phyloP scores from a whole-genome alignment of 352 stramenopile species.

The Thraustotheca clavata region DNA sequence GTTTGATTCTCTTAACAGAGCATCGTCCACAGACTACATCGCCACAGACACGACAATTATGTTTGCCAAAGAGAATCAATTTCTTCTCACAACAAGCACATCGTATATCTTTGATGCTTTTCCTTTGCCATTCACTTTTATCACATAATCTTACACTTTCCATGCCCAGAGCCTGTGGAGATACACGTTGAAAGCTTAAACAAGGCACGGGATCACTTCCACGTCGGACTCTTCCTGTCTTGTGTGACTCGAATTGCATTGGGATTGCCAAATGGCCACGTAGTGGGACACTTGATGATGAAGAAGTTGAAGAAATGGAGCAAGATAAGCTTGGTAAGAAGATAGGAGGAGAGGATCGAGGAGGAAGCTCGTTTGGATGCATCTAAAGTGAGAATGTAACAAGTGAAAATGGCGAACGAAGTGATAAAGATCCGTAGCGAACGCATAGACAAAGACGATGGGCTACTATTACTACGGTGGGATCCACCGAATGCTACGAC shows the following conservation, averaged over 20 bases:
- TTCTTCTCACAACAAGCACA: conserved; percentile 57
- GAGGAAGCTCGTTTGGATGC: too few relatives aligned
- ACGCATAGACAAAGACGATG: neutral
- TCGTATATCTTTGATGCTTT: conserved; percentile 44
- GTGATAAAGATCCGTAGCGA: neutral
- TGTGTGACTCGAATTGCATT: conserved; percentile 10
- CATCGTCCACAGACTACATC: conserved; percentile 67
- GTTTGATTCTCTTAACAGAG: conserved; percentile 62
- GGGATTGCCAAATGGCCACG: neutral
- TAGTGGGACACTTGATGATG: neutral
- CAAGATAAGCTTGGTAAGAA: too few relatives aligned
- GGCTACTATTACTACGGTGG: neutral
- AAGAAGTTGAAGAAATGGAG: too few relatives aligned
- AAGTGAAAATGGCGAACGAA: neutral
- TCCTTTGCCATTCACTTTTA: conserved; percentile 65
- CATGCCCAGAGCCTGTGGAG: conserved; percentile 56
- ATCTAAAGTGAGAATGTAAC: neutral
- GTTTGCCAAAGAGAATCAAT: conserved; percentile 61
- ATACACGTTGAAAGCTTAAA: conserved; percentile 40
- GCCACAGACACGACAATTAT: conserved; percentile 71
- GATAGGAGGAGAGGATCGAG: too few relatives aligned
- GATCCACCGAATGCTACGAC: neutral
- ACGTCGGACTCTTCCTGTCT: neutral
- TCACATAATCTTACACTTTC: conserved; percentile 58
- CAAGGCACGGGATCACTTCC: neutral